A percentile compares a stretch with the other conserved stretches of the same genome.
Conservation (phyloP, 2,329 filamentous ascomycete species). For the Pleomassaria siparia region DNA sequence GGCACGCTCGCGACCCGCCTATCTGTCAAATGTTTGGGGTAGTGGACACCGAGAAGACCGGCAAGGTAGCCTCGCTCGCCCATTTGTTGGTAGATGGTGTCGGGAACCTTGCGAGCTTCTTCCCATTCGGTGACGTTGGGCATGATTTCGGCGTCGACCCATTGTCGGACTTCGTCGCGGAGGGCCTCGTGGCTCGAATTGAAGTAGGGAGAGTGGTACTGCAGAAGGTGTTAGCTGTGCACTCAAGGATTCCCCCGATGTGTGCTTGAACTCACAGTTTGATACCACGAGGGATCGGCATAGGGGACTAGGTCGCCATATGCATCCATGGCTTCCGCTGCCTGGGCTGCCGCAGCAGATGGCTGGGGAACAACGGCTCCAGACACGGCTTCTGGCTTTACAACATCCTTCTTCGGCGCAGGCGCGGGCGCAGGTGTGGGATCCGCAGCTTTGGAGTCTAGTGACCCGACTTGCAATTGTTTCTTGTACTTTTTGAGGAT, state of each 20-base stretch:
- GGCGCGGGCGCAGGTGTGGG: constrained; percentile 54
- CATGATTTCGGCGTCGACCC: constrained; percentile 87
- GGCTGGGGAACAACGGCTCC: constrained; percentile 50
- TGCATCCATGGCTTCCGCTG: constrained; percentile 74
- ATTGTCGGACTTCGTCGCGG: constrained; percentile 86
- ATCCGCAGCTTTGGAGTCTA: constrained; percentile 74
- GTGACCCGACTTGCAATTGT: constrained; percentile 66
- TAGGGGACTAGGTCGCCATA: constrained; percentile 89
- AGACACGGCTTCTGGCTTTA: constrained; percentile 62
- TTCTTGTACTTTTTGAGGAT: constrained; percentile 65
- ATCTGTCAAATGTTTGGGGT: constrained; percentile 72
- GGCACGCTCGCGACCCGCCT: constrained; percentile 75
- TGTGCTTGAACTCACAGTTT: constrained; percentile 66
- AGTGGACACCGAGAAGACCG: constrained; percentile 84
- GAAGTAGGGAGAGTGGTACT: constrained; percentile 97
- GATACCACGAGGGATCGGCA: constrained; percentile 92
- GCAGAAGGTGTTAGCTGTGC: background rate
- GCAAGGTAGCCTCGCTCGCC: constrained; percentile 89
- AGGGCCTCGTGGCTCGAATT: constrained; percentile 92
- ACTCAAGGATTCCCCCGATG: constrained; percentile 7
- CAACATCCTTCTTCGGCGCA: constrained; percentile 49
- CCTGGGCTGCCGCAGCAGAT: constrained; percentile 49
- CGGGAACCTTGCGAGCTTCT: constrained; percentile 86
- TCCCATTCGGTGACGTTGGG: constrained; percentile 96
- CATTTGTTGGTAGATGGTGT: constrained; percentile 92